phyloP scores from a whole-genome alignment of 345 rosid genomes.

The Abelmoschus esculentus region DNA sequence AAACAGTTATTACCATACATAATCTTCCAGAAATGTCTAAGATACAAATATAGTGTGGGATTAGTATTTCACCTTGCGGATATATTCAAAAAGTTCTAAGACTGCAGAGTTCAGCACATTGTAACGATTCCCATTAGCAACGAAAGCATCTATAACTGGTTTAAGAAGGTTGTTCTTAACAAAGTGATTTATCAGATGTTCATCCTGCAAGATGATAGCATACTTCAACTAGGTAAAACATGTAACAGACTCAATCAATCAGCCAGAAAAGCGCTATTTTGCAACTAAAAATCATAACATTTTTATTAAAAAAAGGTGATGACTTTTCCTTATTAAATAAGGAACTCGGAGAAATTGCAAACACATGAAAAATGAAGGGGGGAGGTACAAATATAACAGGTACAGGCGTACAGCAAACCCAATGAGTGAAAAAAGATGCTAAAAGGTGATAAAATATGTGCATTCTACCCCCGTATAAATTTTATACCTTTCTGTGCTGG shows the following conservation, averaged over 20 bases:
- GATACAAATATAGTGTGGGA: slow-evolving; percentile 10
- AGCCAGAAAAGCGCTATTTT: too few species aligned
- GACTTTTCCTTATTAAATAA: background rate
- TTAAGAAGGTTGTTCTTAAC: slow-evolving; percentile 80
- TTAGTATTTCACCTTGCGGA: slow-evolving; percentile 59
- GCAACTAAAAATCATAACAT: background rate
- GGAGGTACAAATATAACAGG: background rate
- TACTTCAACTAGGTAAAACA: background rate
- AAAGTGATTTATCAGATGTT: slow-evolving; percentile 64
- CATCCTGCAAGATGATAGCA: slow-evolving; percentile 57
- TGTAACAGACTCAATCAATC: background rate
- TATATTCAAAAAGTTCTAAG: slow-evolving; percentile 84
- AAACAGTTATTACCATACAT: slow-evolving; percentile 16
- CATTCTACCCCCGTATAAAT: background rate
- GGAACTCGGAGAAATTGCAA: background rate
- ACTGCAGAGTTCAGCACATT: slow-evolving; percentile 88
- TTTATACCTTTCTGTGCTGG: background rate
- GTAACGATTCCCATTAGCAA: slow-evolving; percentile 82
- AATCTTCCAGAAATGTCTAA: slow-evolving; percentile 9
- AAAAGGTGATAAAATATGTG: background rate
- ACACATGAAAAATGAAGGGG: background rate
- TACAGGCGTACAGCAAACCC: background rate
- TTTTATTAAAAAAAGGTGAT: too few species aligned
- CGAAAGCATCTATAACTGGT: slow-evolving; percentile 79
- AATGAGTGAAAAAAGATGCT: background rate